Conservation (phyloP, 2,329 filamentous ascomycete genomes). For the Podosphaera xanthii region DNA sequence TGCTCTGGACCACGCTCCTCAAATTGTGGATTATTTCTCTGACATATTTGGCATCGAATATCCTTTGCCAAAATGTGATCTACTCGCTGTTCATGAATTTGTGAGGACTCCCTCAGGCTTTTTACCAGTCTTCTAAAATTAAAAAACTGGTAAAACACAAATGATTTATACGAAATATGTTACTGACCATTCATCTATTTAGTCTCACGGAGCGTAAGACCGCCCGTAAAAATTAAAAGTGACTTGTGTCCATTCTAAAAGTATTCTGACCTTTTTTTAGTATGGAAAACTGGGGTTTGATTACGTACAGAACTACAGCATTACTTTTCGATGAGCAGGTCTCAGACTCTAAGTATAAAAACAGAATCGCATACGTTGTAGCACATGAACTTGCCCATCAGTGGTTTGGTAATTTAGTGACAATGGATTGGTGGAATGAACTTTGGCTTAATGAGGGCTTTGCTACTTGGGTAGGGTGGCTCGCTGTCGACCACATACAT, state of each 20-base stretch:
- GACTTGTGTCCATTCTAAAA: neutral
- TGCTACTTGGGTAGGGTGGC: constrained; percentile 93
- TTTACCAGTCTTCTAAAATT: neutral
- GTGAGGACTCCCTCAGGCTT: constrained; percentile 20
- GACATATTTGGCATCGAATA: constrained; percentile 88
- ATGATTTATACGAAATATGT: neutral
- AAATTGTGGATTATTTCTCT: constrained; percentile 91
- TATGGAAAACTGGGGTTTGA: constrained; percentile 62
- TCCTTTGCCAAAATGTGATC: constrained; percentile 74
- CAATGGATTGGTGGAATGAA: constrained; percentile 85
- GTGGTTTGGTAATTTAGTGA: constrained; percentile 89
- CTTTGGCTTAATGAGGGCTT: constrained; percentile 80
- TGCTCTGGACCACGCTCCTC: constrained; percentile 74
- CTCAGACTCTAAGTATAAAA: constrained; percentile 77
- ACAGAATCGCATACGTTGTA: constrained; percentile 86
- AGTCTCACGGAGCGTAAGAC: constrained; percentile 47
- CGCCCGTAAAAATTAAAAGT: neutral
- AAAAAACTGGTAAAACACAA: neutral
- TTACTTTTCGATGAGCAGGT: constrained; percentile 88
- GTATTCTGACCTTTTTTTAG: constrained; percentile 4
- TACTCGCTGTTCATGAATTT: constrained; percentile 85
- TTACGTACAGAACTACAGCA: constrained; percentile 87
- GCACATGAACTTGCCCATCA: constrained; percentile 95
- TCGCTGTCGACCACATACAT: constrained; percentile 54
- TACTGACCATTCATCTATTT: constrained; percentile 21